phyloP scores from a whole-genome alignment of 305 asterid genomes.

The Fraxinus floribunda region DNA sequence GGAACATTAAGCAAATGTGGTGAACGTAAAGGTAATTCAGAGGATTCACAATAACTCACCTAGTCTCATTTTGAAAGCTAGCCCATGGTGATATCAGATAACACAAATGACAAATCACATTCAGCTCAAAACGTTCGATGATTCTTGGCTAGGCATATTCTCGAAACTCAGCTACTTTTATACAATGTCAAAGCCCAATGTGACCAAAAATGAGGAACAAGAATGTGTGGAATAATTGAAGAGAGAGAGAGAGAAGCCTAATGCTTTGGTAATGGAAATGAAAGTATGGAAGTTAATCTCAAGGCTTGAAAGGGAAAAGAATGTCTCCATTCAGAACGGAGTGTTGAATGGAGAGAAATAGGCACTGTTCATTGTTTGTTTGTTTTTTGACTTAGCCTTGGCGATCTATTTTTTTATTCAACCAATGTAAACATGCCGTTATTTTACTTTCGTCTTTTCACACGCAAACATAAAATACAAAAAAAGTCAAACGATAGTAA shows the following conservation, averaged over 20 bases:
- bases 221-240: constrained; percentile 9
- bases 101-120: constrained; percentile 6
- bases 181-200: constrained; percentile 31
- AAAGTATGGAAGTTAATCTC: constrained; percentile 32
- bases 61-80: constrained; percentile 49
- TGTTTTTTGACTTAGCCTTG: too few species aligned
- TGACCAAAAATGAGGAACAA: constrained; percentile 31
- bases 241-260: constrained; percentile 3
- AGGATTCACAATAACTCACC: constrained; percentile 39
- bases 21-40: neutral
- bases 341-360: too few species aligned
- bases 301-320: constrained; percentile 24
- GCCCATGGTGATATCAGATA: constrained; percentile 23
- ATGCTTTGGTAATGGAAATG: constrained; percentile 33
- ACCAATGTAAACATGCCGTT: too few species aligned
- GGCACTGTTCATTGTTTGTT: too few species aligned
- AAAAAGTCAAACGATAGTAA: too few species aligned
- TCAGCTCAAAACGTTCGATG: constrained; percentile 23
- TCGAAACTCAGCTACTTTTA: constrained; percentile 26
- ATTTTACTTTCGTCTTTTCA: too few species aligned
- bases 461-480: too few species aligned
- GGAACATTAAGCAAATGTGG: constrained; percentile 10
- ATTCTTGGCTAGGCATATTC: constrained; percentile 29
- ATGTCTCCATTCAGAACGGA: too few species aligned
- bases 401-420: too few species aligned